phyloP scores from a whole-genome alignment of 1,284 basidiomycete genomes.

The Rhizoctonia solani region DNA sequence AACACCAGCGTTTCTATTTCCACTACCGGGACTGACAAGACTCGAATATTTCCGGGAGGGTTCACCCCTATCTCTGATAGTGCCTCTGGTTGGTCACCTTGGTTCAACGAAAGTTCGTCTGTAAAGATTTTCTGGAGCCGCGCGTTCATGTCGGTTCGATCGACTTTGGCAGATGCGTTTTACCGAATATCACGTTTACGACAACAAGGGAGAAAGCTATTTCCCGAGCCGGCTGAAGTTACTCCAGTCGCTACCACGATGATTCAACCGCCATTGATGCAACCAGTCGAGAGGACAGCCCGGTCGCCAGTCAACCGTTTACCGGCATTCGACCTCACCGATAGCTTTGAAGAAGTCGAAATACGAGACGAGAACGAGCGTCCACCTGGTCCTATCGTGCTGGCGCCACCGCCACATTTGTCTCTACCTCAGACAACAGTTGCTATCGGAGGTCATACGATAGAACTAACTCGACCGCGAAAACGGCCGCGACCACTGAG shows the following conservation, averaged over 20 bases:
- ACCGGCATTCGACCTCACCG: neutral
- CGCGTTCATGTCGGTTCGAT: conserved; percentile 17
- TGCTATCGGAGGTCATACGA: conserved; percentile 12
- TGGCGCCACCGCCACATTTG: neutral
- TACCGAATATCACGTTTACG: neutral
- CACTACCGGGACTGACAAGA: neutral
- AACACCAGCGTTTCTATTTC: conserved; percentile 30
- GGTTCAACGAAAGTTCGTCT: conserved; percentile 3
- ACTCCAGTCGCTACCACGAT: neutral
- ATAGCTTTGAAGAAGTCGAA: neutral
- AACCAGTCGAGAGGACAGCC: neutral
- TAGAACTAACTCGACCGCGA: neutral
- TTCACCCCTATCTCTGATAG: neutral
- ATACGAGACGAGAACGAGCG: neutral
- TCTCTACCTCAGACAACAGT: conserved; percentile 11
- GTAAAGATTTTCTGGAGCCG: conserved; percentile 20
- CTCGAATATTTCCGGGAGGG: conserved; percentile 13
- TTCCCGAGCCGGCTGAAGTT: neutral
- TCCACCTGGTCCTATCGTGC: neutral
- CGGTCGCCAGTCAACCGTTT: neutral
- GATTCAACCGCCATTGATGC: neutral
- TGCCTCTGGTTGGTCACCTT: neutral
- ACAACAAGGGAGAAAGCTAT: neutral
- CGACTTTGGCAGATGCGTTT: conserved; percentile 19
- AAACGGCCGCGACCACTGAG: conserved; percentile 5